A percentile compares a stretch with the other conserved stretches of the same genome.
Conservation (phyloP, 257 asterid species). For the Nicotiana sylvestris region DNA sequence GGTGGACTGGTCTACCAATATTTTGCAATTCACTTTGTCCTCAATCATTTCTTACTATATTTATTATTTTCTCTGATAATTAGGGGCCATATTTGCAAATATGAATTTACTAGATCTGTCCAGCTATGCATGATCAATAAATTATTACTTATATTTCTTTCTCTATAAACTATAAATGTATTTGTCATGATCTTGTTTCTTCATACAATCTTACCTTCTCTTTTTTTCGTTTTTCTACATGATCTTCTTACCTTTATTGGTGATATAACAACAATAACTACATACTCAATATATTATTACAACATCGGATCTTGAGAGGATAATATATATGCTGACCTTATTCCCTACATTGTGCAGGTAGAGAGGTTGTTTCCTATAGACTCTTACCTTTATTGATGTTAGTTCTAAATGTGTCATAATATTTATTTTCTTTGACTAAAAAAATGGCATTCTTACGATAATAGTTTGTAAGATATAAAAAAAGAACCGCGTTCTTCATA, state of each 20-base stretch:
- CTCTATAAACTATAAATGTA: not conserved
- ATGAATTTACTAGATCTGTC: not conserved
- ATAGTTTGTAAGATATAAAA: too few relatives aligned
- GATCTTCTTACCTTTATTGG: not conserved
- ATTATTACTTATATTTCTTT: not conserved
- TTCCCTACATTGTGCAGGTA: too few relatives aligned
- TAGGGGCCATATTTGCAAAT: not conserved
- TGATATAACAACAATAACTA: not conserved
- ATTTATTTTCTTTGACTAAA: too few relatives aligned
- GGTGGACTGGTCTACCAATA: not conserved
- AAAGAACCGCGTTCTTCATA: too few relatives aligned
- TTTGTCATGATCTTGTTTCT: not conserved
- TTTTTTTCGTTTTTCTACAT: not conserved
- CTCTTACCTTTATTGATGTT: not conserved
- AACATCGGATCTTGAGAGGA: too few relatives aligned
- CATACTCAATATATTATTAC: too few relatives aligned
- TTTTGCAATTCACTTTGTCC: not conserved
- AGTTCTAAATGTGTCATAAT: not conserved
- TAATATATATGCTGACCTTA: too few relatives aligned
- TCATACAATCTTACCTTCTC: not conserved
- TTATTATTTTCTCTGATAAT: not conserved
- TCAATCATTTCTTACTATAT: not conserved
- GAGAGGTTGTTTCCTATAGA: too few relatives aligned
- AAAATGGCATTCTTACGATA: too few relatives aligned
- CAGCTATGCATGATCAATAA: constrained; percentile 9